These are phyloP conservation scores for Phycomyces nitens DNA, from an alignment of 192 early-diverging fungal genomes.

Conservation along the genomic window DNA sequence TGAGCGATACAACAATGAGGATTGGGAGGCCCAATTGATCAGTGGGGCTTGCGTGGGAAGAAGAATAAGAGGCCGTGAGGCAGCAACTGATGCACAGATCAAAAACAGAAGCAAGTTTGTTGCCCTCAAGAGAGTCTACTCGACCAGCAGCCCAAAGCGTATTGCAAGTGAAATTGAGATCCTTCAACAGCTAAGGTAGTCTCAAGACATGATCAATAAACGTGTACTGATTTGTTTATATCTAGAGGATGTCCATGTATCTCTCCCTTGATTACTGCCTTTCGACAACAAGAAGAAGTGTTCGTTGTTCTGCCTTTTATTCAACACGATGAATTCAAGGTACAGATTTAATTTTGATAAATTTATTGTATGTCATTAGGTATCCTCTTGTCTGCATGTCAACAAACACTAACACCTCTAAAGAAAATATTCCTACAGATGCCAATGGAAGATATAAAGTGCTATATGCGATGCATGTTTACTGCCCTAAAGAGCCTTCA, in stretches of 20 bases:
- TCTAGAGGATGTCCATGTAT: slow-evolving; percentile 66
- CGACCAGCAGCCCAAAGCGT: slow-evolving; percentile 71
- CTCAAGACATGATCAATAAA: not conserved
- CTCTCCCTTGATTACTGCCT: slow-evolving; percentile 73
- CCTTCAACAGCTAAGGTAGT: slow-evolving; percentile 61
- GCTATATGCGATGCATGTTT: slow-evolving; percentile 74
- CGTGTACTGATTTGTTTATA: slow-evolving; percentile 8
- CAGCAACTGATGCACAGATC: not conserved
- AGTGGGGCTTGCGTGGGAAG: not conserved
- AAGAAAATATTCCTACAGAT: slow-evolving; percentile 64
- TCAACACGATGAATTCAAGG: slow-evolving; percentile 77
- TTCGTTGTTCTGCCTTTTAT: slow-evolving; percentile 83
- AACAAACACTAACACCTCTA: no score
- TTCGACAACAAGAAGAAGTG: slow-evolving; percentile 79
- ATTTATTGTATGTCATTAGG: not conserved
- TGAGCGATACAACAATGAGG: slow-evolving; percentile 65
- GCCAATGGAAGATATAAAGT: slow-evolving; percentile 63
- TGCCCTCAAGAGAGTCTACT: slow-evolving; percentile 87
- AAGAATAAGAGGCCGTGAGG: not conserved
- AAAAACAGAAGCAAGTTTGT: slow-evolving; percentile 45
- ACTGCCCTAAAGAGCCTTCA: slow-evolving; percentile 73
- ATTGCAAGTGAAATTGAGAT: slow-evolving; percentile 83
- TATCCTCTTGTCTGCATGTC: no score
- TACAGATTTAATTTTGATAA: slow-evolving; percentile 18
- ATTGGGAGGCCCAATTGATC: slow-evolving; percentile 45